A percentile compares a stretch with the other conserved stretches of the same genome.
Conservation (phyloP, 371 early-diverging fungal genomes). For the Encephalitozoon cuniculi region DNA sequence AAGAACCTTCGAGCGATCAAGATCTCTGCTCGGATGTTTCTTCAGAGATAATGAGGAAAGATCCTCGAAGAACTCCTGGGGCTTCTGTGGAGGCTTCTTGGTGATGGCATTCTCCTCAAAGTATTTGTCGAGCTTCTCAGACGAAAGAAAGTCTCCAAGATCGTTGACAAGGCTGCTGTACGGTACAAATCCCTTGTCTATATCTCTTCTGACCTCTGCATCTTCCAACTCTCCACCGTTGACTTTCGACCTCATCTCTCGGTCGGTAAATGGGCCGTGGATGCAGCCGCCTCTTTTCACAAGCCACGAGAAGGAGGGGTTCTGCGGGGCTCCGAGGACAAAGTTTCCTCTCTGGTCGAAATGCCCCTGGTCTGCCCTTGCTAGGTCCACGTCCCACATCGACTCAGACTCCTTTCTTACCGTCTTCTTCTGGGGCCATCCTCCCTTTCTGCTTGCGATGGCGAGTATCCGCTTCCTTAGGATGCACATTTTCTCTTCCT, state of each 20-base stretch:
- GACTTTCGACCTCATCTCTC: constrained; percentile 21
- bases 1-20: not conserved
- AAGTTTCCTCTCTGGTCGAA: constrained; percentile 8
- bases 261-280: constrained; percentile 44
- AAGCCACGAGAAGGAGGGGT: constrained; percentile 17
- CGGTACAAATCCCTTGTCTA: constrained; percentile 44
- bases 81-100: not conserved
- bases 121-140: constrained; percentile 16
- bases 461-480: constrained; percentile 22
- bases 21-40: not conserved
- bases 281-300: constrained; percentile 5
- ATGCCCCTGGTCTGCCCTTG: constrained; percentile 13
- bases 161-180: constrained; percentile 23
- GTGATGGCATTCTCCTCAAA: not conserved
- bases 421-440: not conserved
- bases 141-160: constrained; percentile 17
- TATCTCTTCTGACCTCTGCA: constrained; percentile 37
- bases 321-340: not conserved
- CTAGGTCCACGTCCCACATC: constrained; percentile 17
- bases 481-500: constrained; percentile 22
- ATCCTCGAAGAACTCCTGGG: not conserved
- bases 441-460: not conserved
- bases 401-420: not conserved
- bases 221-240: not conserved
- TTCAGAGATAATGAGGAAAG: not conserved